Percentiles rank a stretch among this genome's conserved stretches.
phyloP scores from a whole-genome alignment of 495 filamentous ascomycete species.

The Penicillium macrosclerotiorum region DNA sequence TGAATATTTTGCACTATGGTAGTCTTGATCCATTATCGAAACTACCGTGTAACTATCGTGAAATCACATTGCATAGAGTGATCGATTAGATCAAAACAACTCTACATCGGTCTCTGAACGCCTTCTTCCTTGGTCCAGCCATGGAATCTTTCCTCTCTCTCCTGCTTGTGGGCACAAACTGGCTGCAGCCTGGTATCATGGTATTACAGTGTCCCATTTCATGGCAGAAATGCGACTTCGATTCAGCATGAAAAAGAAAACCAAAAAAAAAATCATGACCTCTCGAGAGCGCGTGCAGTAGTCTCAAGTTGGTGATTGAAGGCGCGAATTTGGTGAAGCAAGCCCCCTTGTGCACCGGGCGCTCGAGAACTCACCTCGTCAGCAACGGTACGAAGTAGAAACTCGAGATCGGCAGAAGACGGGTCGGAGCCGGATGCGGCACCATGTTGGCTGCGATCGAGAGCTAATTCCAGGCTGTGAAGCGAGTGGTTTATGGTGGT shows the following conservation, averaged over 20 bases:
- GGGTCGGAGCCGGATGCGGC: constrained; percentile 15
- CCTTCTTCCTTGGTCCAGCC: too few species aligned
- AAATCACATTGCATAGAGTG: too few species aligned
- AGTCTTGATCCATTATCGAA: too few species aligned
- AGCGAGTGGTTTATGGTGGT: constrained; percentile 46
- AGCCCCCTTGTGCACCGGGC: constrained; percentile 38
- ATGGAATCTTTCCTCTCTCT: not conserved
- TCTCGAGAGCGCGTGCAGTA: constrained; percentile 32
- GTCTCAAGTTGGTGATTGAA: constrained; percentile 48
- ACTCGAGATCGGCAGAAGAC: constrained; percentile 39
- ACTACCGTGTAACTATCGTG: too few species aligned
- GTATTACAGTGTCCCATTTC: not conserved
- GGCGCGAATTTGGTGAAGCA: constrained; percentile 39
- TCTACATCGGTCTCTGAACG: too few species aligned
- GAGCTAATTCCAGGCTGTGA: constrained; percentile 43
- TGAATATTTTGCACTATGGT: too few species aligned
- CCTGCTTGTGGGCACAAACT: not conserved
- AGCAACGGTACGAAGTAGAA: constrained; percentile 40
- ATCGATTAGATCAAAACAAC: too few species aligned
- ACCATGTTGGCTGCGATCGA: constrained; percentile 42
- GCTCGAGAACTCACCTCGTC: constrained; percentile 41
- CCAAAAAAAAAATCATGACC: constrained; percentile 4
- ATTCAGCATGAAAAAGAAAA: too few species aligned
- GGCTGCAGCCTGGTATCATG: constrained; percentile 5
- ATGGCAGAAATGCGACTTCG: constrained; percentile 13